Percentiles rank a stretch among this genome's conserved stretches.
Conservation (phyloP, 2,329 filamentous ascomycete genomes). For the Alternaria arborescens region DNA sequence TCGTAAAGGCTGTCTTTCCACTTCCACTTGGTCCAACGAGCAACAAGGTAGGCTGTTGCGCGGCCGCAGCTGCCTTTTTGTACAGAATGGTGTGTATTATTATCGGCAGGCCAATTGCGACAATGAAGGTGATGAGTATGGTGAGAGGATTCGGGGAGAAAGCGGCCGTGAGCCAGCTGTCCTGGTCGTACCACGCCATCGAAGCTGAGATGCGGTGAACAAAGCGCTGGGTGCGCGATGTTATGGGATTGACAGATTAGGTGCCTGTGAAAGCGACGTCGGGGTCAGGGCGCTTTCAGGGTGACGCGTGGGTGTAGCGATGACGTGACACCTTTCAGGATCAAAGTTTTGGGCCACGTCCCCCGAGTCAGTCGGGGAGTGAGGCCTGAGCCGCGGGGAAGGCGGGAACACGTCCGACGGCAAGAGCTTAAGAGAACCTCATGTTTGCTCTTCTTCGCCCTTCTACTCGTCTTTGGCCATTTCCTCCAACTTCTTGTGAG, state of each 20-base stretch:
- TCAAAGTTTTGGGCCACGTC: conserved; percentile 22
- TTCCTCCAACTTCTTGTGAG: background rate
- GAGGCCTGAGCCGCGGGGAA: conserved; percentile 25
- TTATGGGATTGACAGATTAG: background rate
- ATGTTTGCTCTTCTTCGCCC: conserved; percentile 9
- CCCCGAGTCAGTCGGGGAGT: conserved; percentile 3
- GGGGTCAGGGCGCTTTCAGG: background rate
- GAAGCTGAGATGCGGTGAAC: background rate
- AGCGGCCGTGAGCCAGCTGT: conserved; percentile 57
- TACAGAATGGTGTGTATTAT: conserved; percentile 80
- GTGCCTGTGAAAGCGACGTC: conserved; percentile 2
- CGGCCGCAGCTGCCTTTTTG: conserved; percentile 69
- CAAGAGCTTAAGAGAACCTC: conserved; percentile 45
- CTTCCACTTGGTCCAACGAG: conserved; percentile 81
- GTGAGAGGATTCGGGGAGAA: conserved; percentile 56
- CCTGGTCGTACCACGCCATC: conserved; percentile 51
- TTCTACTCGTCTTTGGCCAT: background rate
- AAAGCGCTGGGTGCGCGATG: background rate
- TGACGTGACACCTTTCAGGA: conserved; percentile 32
- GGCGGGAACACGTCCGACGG: conserved; percentile 20
- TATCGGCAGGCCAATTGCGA: conserved; percentile 77
- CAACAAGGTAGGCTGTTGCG: conserved; percentile 75
- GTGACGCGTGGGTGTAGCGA: conserved; percentile 16
- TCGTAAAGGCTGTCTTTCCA: conserved; percentile 90
- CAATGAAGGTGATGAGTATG: conserved; percentile 72